Conservation (phyloP, 768 basidiomycete genomes). For the Leucocoprinus sp. region DNA sequence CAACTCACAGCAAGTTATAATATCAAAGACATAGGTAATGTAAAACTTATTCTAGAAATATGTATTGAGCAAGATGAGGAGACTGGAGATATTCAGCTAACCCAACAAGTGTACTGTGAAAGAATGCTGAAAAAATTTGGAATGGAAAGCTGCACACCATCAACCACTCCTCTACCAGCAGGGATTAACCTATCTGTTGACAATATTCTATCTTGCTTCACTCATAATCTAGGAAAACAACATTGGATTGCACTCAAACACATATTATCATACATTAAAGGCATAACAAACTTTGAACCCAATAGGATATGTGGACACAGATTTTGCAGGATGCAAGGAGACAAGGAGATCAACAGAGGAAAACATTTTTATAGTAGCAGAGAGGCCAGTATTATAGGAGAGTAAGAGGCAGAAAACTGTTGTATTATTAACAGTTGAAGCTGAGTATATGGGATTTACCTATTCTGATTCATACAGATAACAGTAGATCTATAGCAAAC, state of each 20-base stretch:
- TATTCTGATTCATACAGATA: constrained; percentile 16
- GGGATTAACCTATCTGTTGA: too few species aligned
- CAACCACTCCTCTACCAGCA: too few species aligned
- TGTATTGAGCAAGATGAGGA: too few species aligned
- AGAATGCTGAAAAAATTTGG: too few species aligned
- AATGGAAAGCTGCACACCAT: too few species aligned
- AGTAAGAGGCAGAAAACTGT: constrained; percentile 20
- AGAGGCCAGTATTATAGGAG: constrained; percentile 22
- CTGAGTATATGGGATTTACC: constrained; percentile 16
- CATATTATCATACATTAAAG: constrained; percentile 6
- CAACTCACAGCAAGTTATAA: too few species aligned
- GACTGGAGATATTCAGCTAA: too few species aligned
- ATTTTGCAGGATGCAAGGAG: constrained; percentile 15
- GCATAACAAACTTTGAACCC: constrained; percentile 9
- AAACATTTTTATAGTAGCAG: constrained; percentile 19
- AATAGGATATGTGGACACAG: constrained; percentile 16
- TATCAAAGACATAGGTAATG: too few species aligned
- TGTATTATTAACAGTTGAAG: constrained; percentile 14
- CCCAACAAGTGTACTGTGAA: too few species aligned
- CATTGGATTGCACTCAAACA: constrained; percentile 29
- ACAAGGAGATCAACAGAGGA: constrained; percentile 20
- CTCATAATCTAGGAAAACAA: constrained; percentile 11
- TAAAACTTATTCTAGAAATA: too few species aligned
- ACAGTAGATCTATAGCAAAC: constrained; percentile 18
- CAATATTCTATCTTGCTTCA: constrained; percentile 22